Evolutionary conservation across 108 stramenopile species (phyloP).

Genomic region (Skeletonema marinoi): DNA sequence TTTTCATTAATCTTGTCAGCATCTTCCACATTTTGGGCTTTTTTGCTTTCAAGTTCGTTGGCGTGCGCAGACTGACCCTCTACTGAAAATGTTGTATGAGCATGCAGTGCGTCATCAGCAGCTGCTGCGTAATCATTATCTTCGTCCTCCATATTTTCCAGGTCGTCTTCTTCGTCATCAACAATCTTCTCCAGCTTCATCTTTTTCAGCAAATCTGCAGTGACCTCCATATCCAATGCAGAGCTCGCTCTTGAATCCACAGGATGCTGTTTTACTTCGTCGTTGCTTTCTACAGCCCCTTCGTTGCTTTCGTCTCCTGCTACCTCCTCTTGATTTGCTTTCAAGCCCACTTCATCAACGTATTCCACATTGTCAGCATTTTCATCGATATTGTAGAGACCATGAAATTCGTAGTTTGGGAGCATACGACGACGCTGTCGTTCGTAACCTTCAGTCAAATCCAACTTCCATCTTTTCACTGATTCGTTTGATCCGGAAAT

Average conservation of each 20-base stretch:
- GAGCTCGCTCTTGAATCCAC: neutral
- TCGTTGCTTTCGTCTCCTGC: slow-evolving; percentile 19
- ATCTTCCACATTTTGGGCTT: slow-evolving; percentile 15
- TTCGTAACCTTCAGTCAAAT: slow-evolving; percentile 87
- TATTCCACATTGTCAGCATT: slow-evolving; percentile 48
- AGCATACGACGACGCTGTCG: slow-evolving; percentile 81
- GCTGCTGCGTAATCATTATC: slow-evolving; percentile 37
- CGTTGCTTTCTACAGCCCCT: slow-evolving; percentile 14
- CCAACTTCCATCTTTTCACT: slow-evolving; percentile 81
- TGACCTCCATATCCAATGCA: slow-evolving; percentile 65
- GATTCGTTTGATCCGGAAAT: slow-evolving; percentile 14
- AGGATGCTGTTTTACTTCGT: neutral
- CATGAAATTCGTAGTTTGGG: slow-evolving; percentile 91
- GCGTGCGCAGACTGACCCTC: slow-evolving; percentile 17
- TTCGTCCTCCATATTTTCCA: slow-evolving; percentile 67
- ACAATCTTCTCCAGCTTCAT: slow-evolving; percentile 59
- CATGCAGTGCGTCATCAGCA: slow-evolving; percentile 15
- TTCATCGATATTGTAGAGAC: slow-evolving; percentile 87
- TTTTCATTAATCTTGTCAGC: slow-evolving; percentile 25
- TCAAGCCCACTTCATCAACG: slow-evolving; percentile 32
- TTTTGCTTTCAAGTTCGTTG: slow-evolving; percentile 24
- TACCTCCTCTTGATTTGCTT: neutral
- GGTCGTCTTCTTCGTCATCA: slow-evolving; percentile 63
- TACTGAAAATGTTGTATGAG: slow-evolving; percentile 16
- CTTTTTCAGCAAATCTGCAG: slow-evolving; percentile 78